Base-by-base conservation (phyloP, 495 filamentous ascomycete genomes). In the Xylaria palmicola region DNA sequence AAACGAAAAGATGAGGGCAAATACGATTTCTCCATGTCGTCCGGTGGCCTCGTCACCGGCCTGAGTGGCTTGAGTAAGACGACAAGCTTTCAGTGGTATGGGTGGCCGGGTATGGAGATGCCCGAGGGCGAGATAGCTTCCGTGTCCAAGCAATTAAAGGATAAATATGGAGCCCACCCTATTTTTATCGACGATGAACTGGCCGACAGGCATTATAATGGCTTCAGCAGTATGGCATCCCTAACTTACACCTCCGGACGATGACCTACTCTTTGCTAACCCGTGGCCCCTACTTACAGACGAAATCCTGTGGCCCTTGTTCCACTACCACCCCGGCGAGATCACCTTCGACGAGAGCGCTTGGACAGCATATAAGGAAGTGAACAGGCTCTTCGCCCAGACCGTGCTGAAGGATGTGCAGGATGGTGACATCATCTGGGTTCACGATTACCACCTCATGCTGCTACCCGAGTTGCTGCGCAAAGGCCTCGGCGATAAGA, bases 381-480 rank as follows among this genome's bases (percentile, higher is more conserved):
- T 93, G 19, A 98, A 97, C 66, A 83, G 85, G 44, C 72, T 92
- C 15, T 98, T 98, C 65, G 93, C 93, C 20, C 88, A 90, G 72
- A 80, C 83, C 0, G 82, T 98, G 56, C 81, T 86, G 7, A 81
- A 86, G 50, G 82, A 88, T 61, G 88, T 92, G 0, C 79, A 88
- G 62, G 85, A 89, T 54, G 91, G 90, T 39, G 90, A 93, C 64
- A 71, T 96, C 43, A 87, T 98, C 68, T 98, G 93, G 93, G 87
- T 98, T 0, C 93, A 98, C 71, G 93, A 98, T 72, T 98, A 97
- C 72, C 93, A 98, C 74, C 78, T 97, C 51, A 93, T 98, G 90
- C 83, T 98, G 2, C 77, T 98, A 19, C 93, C 93, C 0, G 79
- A 85, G 58, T 88, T 97, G 84, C 78, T 98, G 54, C 87, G 93